Percentiles rank a stretch among this genome's conserved stretches.
Evolutionary conservation across 306 rosid genomes (phyloP).

Genomic region (Lathyrus aphaca): DNA sequence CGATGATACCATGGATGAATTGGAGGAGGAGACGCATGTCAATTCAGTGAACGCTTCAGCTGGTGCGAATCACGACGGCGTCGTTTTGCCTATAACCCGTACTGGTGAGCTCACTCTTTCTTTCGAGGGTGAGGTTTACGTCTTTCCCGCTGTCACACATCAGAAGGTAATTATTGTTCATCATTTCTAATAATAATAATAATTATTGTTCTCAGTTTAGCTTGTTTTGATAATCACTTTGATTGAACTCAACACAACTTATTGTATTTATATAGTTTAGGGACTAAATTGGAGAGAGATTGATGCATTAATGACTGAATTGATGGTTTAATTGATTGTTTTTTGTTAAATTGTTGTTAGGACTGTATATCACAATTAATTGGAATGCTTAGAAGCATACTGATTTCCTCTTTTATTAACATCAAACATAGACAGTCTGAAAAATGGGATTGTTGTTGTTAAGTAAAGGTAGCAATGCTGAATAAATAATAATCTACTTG

Average conservation of each 20-base stretch:
- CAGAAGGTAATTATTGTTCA: constrained; percentile 61
- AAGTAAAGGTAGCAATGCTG: not conserved
- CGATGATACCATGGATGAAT: constrained; percentile 67
- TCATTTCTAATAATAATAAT: not conserved
- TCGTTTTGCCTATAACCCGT: constrained; percentile 59
- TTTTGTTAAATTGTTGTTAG: not conserved
- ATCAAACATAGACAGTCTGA: not conserved
- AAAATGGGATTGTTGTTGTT: not conserved
- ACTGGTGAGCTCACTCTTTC: constrained; percentile 95
- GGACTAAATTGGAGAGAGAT: too few species aligned
- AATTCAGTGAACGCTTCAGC: constrained; percentile 50
- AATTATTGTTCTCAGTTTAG: constrained; percentile 6
- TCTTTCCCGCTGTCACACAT: constrained; percentile 85
- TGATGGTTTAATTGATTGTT: not conserved
- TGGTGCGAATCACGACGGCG: constrained; percentile 48
- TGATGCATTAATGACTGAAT: too few species aligned
- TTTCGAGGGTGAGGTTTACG: constrained; percentile 95
- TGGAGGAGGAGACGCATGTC: constrained; percentile 55
- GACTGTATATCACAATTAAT: not conserved
- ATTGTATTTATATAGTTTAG: too few species aligned
- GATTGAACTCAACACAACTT: not conserved
- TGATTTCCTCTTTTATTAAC: not conserved
- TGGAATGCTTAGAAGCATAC: constrained; percentile 2
- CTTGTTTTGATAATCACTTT: not conserved
- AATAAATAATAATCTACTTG: not conserved